These are phyloP conservation scores for Phytophthora cryptogea DNA, from an alignment of 352 stramenopile species.

Conservation along the genomic window DNA sequence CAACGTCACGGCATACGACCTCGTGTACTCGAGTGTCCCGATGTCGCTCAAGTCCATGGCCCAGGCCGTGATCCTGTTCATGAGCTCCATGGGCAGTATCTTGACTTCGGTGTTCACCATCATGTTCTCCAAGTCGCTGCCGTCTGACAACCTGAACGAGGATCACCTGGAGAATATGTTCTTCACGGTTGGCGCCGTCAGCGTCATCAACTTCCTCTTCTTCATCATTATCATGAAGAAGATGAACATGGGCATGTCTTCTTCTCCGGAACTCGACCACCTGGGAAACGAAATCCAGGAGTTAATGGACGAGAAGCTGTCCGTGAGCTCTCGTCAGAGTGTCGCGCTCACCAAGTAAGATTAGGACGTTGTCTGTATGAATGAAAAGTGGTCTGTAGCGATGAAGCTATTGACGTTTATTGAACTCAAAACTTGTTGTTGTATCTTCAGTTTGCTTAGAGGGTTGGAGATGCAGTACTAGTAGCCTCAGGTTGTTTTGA, in stretches of 20 bases:
- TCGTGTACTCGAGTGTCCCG: conserved; percentile 65
- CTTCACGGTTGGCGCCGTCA: conserved; percentile 53
- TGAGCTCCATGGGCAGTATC: conserved; percentile 51
- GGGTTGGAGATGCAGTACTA: too few species aligned
- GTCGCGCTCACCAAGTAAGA: conserved; percentile 16
- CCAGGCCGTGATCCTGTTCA: conserved; percentile 50
- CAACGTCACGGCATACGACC: conserved; percentile 65
- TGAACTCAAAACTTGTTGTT: too few species aligned
- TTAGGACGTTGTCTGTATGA: conserved; percentile 2
- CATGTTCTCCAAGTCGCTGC: conserved; percentile 54
- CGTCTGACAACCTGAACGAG: conserved; percentile 55
- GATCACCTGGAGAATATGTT: conserved; percentile 70
- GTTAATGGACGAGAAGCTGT: conserved; percentile 10
- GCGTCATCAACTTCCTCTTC: conserved; percentile 54
- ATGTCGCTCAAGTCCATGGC: conserved; percentile 55
- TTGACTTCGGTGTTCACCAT: conserved; percentile 55
- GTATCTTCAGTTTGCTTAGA: too few species aligned
- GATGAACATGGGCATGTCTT: conserved; percentile 57
- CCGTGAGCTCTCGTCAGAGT: conserved; percentile 17
- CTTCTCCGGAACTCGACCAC: conserved; percentile 20
- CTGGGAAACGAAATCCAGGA: conserved; percentile 17
- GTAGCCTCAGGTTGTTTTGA: too few species aligned
- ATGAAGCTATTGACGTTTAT: too few species aligned
- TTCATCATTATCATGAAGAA: conserved; percentile 54
- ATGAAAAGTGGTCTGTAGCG: neutral